Base-by-base conservation (phyloP, 108 stramenopile genomes). In the Asterionellopsis glacialis region DNA sequence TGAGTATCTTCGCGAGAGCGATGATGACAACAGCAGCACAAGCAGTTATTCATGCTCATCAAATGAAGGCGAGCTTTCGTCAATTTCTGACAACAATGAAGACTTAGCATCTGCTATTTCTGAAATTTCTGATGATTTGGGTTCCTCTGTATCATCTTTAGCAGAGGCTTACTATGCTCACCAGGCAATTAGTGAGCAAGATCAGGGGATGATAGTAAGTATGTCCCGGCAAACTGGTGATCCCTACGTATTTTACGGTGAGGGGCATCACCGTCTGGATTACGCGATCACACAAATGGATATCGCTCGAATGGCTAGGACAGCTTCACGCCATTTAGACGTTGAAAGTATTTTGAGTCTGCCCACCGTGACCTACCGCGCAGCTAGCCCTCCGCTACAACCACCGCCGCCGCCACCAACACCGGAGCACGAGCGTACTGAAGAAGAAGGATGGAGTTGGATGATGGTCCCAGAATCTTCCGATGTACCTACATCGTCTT, bases 221-320 rank as follows among this genome's bases (percentile, higher is more conserved):
- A 33, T 7, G 33, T 23, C 24, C 12, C n/a, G 5, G 12, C n/a
- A 25, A 54, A 41, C 16, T 19, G 65, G 57, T 6, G 49, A 66
- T 39, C 49, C 57, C 19, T 48, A 43, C 28, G 3, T 50, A 33
- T 33, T 33, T 33, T 33, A 33, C 33, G 33, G 58, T 14, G 55
- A 64, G 24, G 68, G 51, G 13, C 61, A 45, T 39, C 55, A 80
- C 45, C 66, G 79, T 39, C 62, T 90, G 24, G 88, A 90, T 50
- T 90, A 79, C 45, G 77, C 78, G 26, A 86, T 90, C 26, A 81
- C 84, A 3, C 88, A 90, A 74, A 73, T 83, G 71, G 88, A 90
- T 45, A 78, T 90, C 39, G 65, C 81, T 23, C 72, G 88, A 9
- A 90, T 90, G 88, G 63, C 76, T 18, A 71, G 88, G 26, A 75